A percentile compares a stretch with the other conserved stretches of the same genome.
Evolutionary conservation across 23 red algal genomes (phyloP).

Genomic region (Gracilaria caudata): DNA sequence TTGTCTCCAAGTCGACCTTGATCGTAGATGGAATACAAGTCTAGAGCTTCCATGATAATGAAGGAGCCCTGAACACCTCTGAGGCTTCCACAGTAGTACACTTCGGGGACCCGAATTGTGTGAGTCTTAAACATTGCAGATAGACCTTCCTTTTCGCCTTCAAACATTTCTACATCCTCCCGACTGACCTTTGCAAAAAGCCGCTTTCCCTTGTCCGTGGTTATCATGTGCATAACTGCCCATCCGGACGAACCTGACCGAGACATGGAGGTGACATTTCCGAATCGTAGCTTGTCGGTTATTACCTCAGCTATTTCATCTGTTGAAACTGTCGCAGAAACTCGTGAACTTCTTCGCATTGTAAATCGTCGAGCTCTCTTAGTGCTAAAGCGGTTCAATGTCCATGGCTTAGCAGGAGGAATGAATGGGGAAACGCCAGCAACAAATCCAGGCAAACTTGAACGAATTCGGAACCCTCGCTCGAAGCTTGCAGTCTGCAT

Average conservation of each 20-base stretch:
- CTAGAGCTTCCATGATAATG: slow-evolving; percentile 91
- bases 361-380: background rate
- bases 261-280: slow-evolving; percentile 50
- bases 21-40: slow-evolving; percentile 54
- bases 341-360: background rate
- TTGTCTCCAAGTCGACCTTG: slow-evolving; percentile 67
- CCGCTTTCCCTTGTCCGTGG: slow-evolving; percentile 54
- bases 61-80: slow-evolving; percentile 62
- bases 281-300: slow-evolving; percentile 27
- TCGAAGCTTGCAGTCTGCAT: background rate
- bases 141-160: slow-evolving; percentile 83
- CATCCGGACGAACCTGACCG: slow-evolving; percentile 68
- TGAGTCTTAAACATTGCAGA: slow-evolving; percentile 77
- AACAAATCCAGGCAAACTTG: background rate
- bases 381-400: background rate
- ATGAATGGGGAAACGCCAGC: background rate
- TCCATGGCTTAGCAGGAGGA: background rate
- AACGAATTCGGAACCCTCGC: background rate
- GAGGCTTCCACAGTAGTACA: slow-evolving; percentile 69
- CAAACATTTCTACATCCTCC: slow-evolving; percentile 82
- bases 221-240: slow-evolving; percentile 68
- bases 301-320: slow-evolving; percentile 61
- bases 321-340: slow-evolving; percentile 20
- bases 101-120: slow-evolving; percentile 77
- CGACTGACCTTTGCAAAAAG: slow-evolving; percentile 88